These are phyloP conservation scores for Tulasnella sp. DNA, from an alignment of 768 basidiomycete species.

Conservation along the genomic window DNA sequence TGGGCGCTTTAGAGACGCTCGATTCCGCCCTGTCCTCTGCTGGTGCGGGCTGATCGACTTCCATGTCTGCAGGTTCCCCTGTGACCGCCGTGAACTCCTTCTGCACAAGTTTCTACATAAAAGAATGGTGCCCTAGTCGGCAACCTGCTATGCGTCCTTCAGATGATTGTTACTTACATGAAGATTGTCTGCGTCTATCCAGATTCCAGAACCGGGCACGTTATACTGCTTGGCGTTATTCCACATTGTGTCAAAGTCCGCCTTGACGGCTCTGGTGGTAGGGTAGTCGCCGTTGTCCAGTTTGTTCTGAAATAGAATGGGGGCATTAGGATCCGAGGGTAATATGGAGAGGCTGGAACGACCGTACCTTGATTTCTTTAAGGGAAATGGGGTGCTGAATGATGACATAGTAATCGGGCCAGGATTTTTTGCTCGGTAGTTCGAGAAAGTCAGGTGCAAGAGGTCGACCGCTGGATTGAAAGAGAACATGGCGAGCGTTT, in stretches of 20 bases:
- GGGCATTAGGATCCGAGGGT: neutral
- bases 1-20: constrained; percentile 24
- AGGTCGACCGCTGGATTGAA: constrained; percentile 31
- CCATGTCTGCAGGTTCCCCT: constrained; percentile 49
- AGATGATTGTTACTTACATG: constrained; percentile 59
- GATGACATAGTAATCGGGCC: constrained; percentile 77
- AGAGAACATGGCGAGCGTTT: constrained; percentile 10
- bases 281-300: constrained; percentile 64
- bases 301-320: constrained; percentile 49
- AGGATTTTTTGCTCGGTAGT: constrained; percentile 37
- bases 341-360: neutral
- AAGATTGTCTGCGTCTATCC: constrained; percentile 78
- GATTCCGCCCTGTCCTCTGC: constrained; percentile 19
- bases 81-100: constrained; percentile 55
- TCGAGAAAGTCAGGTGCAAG: constrained; percentile 39
- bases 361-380: constrained; percentile 74
- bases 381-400: constrained; percentile 84
- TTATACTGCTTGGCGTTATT: constrained; percentile 84
- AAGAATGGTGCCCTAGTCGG: neutral
- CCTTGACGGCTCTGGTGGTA: constrained; percentile 66
- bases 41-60: constrained; percentile 49
- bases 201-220: constrained; percentile 75
- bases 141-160: neutral
- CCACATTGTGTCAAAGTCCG: constrained; percentile 78
- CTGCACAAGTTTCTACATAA: constrained; percentile 51